Evolutionary conservation across 2,329 filamentous ascomycete genomes (phyloP).

Genomic region (Pestalotiopsis fici): DNA sequence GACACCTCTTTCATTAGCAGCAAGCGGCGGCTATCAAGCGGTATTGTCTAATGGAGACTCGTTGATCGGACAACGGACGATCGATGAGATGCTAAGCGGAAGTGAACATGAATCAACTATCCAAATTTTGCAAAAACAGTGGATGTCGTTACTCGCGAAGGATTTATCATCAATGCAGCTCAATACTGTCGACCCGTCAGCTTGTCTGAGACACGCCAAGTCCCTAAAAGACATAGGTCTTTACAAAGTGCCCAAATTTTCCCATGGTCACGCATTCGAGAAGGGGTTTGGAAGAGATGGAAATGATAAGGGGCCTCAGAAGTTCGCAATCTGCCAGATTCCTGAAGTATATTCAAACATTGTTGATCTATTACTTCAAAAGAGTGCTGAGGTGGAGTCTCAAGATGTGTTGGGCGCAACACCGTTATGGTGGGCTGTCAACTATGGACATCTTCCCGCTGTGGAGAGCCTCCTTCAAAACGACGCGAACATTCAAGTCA

Average conservation of each 20-base stretch:
- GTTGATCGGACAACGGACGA: neutral
- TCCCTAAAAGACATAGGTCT: neutral
- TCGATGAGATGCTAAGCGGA: too few species aligned
- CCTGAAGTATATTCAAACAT: neutral
- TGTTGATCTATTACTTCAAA: neutral
- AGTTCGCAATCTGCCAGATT: too few species aligned
- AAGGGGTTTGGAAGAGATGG: too few species aligned
- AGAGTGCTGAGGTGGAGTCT: neutral
- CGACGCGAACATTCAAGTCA: fast-evolving
- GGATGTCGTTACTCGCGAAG: too few species aligned
- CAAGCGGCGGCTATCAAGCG: neutral
- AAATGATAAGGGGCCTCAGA: too few species aligned
- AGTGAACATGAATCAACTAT: too few species aligned
- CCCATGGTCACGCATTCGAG: too few species aligned
- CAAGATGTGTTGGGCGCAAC: neutral
- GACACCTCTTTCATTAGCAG: neutral
- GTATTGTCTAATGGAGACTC: neutral
- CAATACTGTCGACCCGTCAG: too few species aligned
- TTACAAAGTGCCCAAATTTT: too few species aligned
- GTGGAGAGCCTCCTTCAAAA: neutral
- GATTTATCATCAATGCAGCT: too few species aligned
- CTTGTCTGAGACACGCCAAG: too few species aligned
- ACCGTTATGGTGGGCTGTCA: neutral
- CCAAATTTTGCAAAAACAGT: too few species aligned
- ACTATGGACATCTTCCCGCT: neutral